Base-by-base conservation (phyloP, 495 filamentous ascomycete genomes). In the Cenococcum geophilum region DNA sequence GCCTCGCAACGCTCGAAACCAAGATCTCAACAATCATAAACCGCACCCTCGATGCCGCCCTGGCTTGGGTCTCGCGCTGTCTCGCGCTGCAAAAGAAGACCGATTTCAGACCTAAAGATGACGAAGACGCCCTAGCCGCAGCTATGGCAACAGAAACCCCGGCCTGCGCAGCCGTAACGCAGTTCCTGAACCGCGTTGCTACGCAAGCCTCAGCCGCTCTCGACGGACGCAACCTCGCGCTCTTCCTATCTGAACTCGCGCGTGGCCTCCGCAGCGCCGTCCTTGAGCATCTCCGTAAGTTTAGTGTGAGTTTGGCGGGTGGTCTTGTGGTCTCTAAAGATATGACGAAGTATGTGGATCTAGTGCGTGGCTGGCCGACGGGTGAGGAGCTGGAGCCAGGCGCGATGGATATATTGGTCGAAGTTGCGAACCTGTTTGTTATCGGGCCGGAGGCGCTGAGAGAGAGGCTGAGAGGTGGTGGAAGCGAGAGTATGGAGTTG, bases 351-450 rank as follows among this genome's bases (percentile, higher is more conserved):
- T 99, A 99, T 71, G 85, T 88, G 5, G 84, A 89, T 50, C 77
- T 95, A 22, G 78, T 97, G 48, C 83, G 86, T 58, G 86, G 84
- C 48, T 95, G 90, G 87, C 83, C 86, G 21, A 79, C 92, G 16
- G 73, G 75, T 34, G 88, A 87, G 64, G 86, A 89, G 43, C 81
- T 89, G 32, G 83, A 84, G 47, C 59, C 59, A 66, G 79, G 78
- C 45, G 80, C 80, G 64, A 83, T 96, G 67, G 92, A 97, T 76
- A 79, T 95, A 43, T 71, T 97, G 58, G 83, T 88, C 36, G 95
- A 97, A 76, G 90, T 99, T 60, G 92, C 90, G n/a, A 96, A 89
- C 73, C 74, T 99, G 50, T 99, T 97, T 70, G 93, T 97, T 43
- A 90, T 97, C 74, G 89, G 90, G 20, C 84, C 87, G 12, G 92